A percentile compares a stretch with the other conserved stretches of the same genome.
Conservation (phyloP, 495 filamentous ascomycete genomes). For the Neurospora sp. region DNA sequence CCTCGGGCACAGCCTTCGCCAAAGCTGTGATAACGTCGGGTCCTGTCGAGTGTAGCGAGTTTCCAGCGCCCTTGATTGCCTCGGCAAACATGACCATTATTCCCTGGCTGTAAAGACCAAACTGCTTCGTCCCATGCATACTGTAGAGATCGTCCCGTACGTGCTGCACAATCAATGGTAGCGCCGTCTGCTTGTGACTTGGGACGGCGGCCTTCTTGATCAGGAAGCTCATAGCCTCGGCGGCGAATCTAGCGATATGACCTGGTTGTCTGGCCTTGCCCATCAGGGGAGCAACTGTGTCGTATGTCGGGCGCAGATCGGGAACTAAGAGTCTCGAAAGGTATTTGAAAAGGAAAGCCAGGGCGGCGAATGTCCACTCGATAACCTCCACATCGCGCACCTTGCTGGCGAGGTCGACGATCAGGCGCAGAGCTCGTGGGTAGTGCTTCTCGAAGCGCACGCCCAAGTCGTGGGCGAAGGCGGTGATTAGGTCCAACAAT, state of each 20-base stretch:
- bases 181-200: slow-evolving; percentile 61
- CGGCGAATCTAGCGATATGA: slow-evolving; percentile 82
- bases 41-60: slow-evolving; percentile 71
- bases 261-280: slow-evolving; percentile 72
- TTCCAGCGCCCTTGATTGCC: slow-evolving; percentile 72
- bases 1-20: slow-evolving; percentile 39
- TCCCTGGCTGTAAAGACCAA: slow-evolving; percentile 65
- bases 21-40: slow-evolving; percentile 58
- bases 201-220: slow-evolving; percentile 74
- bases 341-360: slow-evolving; percentile 96
- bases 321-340: slow-evolving; percentile 76
- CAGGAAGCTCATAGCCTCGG: slow-evolving; percentile 89
- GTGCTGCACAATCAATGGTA: slow-evolving; percentile 58
- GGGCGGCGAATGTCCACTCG: slow-evolving; percentile 92
- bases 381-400: slow-evolving; percentile 61
- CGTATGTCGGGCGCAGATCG: slow-evolving; percentile 73
- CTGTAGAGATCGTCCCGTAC: slow-evolving; percentile 56
- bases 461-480: slow-evolving; percentile 88
- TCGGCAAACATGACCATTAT: slow-evolving; percentile 86
- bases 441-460: slow-evolving; percentile 85
- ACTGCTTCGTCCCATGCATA: slow-evolving; percentile 38
- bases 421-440: slow-evolving; percentile 53
- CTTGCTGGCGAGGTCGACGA: slow-evolving; percentile 43
- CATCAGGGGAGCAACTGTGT: slow-evolving; percentile 74
- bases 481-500: slow-evolving; percentile 69